A percentile compares a stretch with the other conserved stretches of the same genome.
Evolutionary conservation across 140 eudicot genomes (phyloP).

Genomic region (Artemisia princeps): DNA sequence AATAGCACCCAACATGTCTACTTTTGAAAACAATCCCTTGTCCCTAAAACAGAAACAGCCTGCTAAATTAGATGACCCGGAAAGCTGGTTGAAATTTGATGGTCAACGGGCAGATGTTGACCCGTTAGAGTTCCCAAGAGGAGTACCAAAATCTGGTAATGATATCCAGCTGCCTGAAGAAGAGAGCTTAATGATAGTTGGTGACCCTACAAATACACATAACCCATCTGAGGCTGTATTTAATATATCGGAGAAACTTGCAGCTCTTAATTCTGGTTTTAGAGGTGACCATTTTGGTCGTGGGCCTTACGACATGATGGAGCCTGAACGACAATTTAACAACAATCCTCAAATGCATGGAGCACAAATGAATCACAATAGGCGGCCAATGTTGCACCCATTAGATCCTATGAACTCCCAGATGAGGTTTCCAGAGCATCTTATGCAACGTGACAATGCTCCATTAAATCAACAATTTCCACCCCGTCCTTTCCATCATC

Average conservation of each 20-base stretch:
- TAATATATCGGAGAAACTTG: slow-evolving; percentile 57
- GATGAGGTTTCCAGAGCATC: slow-evolving; percentile 58
- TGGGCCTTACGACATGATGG: slow-evolving; percentile 46
- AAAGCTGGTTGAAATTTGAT: slow-evolving; percentile 52
- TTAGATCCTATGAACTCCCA: slow-evolving; percentile 58
- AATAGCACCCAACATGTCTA: slow-evolving; percentile 26
- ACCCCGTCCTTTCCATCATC: slow-evolving; percentile 45
- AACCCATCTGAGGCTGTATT: slow-evolving; percentile 34
- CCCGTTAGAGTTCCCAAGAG: slow-evolving; percentile 29
- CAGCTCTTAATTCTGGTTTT: slow-evolving; percentile 43
- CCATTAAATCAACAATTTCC: slow-evolving; percentile 51
- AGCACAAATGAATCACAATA: slow-evolving; percentile 44
- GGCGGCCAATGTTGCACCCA: slow-evolving; percentile 45
- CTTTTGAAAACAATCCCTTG: slow-evolving; percentile 29
- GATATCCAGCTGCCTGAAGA: slow-evolving; percentile 67
- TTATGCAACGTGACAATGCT: slow-evolving; percentile 37
- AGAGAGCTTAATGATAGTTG: slow-evolving; percentile 45
- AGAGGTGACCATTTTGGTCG: slow-evolving; percentile 40
- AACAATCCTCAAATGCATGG: slow-evolving; percentile 37
- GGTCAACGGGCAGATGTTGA: slow-evolving; percentile 33
- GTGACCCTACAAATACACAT: slow-evolving; percentile 35
- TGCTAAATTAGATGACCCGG: slow-evolving; percentile 31
- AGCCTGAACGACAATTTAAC: slow-evolving; percentile 40
- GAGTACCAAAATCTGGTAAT: slow-evolving; percentile 25
- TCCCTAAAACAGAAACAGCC: slow-evolving; percentile 32